Conservation (phyloP, 345 rosid genomes). For the Dimocarpus longan region DNA sequence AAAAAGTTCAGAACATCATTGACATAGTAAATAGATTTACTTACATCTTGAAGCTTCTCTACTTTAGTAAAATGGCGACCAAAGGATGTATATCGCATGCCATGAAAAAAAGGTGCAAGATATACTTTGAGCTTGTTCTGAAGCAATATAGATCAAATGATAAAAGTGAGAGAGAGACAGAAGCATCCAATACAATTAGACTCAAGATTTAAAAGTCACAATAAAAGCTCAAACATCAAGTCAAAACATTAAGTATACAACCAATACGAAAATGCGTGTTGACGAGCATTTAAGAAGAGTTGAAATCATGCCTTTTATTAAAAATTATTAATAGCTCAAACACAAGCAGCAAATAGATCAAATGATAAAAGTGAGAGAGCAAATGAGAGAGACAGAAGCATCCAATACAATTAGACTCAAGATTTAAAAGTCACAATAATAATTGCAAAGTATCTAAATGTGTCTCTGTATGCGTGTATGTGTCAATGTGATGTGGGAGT, state of each 20-base stretch:
- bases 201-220: not conserved
- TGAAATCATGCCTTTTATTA: too few relatives aligned
- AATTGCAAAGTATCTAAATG: not conserved
- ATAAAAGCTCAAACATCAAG: too few relatives aligned
- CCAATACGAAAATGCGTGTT: too few relatives aligned
- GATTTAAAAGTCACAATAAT: not conserved
- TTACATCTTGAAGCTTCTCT: constrained; percentile 85
- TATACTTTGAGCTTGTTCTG: constrained; percentile 82
- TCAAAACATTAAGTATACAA: too few relatives aligned
- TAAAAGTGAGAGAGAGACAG: not conserved
- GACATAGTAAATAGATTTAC: not conserved
- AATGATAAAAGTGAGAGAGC: constrained; percentile 3
- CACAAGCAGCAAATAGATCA: constrained; percentile 36
- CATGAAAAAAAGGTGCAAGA: constrained; percentile 83
- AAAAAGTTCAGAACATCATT: not conserved
- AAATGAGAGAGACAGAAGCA: constrained; percentile 7
- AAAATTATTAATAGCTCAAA: too few relatives aligned
- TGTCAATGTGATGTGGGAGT: not conserved
- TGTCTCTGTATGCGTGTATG: too few relatives aligned
- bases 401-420: not conserved
- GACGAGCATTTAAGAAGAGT: too few relatives aligned
- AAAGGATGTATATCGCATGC: constrained; percentile 81
- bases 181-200: not conserved
- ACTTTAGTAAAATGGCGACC: constrained; percentile 96
- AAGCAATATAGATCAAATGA: constrained; percentile 31